Percentiles rank a stretch among this genome's conserved stretches.
These are phyloP conservation scores for Dalechampia spathulata DNA, from an alignment of 441 rosid species.

Conservation along the genomic window DNA sequence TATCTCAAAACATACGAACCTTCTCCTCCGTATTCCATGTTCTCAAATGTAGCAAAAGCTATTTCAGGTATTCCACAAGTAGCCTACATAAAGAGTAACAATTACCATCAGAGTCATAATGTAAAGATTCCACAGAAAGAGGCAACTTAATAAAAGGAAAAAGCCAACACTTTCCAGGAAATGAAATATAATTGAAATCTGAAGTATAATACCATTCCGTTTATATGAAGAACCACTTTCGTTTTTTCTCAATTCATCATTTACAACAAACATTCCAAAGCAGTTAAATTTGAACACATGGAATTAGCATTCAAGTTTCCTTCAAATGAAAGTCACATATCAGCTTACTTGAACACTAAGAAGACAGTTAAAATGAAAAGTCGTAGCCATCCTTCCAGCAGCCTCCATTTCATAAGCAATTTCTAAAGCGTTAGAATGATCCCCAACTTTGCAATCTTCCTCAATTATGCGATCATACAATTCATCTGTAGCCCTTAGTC, in stretches of 20 bases:
- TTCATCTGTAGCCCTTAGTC: conserved; percentile 73
- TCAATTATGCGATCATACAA: conserved; percentile 79
- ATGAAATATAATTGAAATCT: neutral
- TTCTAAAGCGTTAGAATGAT: conserved; percentile 95
- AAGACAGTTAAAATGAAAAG: conserved; percentile 92
- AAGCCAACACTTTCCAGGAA: neutral
- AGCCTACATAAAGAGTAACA: conserved; percentile 47
- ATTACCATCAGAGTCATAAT: conserved; percentile 17
- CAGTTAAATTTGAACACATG: neutral
- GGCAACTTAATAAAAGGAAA: neutral
- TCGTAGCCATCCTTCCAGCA: conserved; percentile 88
- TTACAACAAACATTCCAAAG: neutral
- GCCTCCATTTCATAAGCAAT: conserved; percentile 96
- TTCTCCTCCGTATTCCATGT: conserved; percentile 98
- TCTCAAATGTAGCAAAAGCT: conserved; percentile 87
- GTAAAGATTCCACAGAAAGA: conserved; percentile 8
- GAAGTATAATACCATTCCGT: too few species aligned
- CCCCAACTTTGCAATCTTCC: conserved; percentile 90
- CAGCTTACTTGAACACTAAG: conserved; percentile 82
- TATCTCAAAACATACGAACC: conserved; percentile 38
- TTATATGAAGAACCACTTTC: neutral
- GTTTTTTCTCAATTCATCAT: neutral
- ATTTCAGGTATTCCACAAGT: conserved; percentile 93
- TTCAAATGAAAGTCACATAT: neutral
- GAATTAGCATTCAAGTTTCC: neutral